phyloP scores from a whole-genome alignment of 495 filamentous ascomycete genomes.

The Aspergillus coremiiformis region DNA sequence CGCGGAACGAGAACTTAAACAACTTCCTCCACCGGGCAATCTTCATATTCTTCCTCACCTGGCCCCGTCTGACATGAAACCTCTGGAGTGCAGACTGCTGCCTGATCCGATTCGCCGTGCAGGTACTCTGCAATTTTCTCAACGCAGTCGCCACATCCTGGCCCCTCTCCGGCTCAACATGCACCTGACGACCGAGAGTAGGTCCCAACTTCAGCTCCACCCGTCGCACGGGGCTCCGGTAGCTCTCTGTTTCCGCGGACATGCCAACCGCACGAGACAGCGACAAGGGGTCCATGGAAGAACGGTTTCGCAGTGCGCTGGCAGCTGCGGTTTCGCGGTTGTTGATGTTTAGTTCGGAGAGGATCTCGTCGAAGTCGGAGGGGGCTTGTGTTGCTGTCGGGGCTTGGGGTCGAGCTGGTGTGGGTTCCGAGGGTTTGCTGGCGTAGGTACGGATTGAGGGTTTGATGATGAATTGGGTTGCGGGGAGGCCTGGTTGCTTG shows the following conservation, averaged over 20 bases:
- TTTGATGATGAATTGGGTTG: slow-evolving; percentile 3
- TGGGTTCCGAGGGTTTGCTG: slow-evolving; percentile 9
- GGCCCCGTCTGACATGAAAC: slow-evolving; percentile 34
- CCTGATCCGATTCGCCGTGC: slow-evolving; percentile 24
- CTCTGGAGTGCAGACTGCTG: slow-evolving; percentile 21
- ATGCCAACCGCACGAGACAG: slow-evolving; percentile 19
- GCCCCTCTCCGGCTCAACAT: slow-evolving; percentile 32
- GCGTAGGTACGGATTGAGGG: slow-evolving; percentile 14
- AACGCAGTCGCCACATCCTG: slow-evolving; percentile 27
- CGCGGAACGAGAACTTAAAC: slow-evolving; percentile 38
- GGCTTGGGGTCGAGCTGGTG: not conserved
- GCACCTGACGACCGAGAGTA: slow-evolving; percentile 33
- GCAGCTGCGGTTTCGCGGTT: not conserved
- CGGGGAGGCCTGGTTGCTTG: slow-evolving; percentile 10
- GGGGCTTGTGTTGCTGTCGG: not conserved
- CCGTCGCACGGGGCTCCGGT: slow-evolving; percentile 14
- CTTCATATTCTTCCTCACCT: slow-evolving; percentile 29
- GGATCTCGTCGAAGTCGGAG: slow-evolving; percentile 34
- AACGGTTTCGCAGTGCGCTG: slow-evolving; percentile 1
- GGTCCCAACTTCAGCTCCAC: slow-evolving; percentile 37
- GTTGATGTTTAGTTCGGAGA: slow-evolving; percentile 30
- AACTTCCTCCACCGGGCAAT: slow-evolving; percentile 35
- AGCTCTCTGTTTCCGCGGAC: slow-evolving; percentile 10
- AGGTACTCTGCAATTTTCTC: slow-evolving; percentile 19
- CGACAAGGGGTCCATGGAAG: slow-evolving; percentile 11